Evolutionary conservation across 2,329 filamentous ascomycete genomes (phyloP).

Genomic region (Dothistroma septosporum): DNA sequence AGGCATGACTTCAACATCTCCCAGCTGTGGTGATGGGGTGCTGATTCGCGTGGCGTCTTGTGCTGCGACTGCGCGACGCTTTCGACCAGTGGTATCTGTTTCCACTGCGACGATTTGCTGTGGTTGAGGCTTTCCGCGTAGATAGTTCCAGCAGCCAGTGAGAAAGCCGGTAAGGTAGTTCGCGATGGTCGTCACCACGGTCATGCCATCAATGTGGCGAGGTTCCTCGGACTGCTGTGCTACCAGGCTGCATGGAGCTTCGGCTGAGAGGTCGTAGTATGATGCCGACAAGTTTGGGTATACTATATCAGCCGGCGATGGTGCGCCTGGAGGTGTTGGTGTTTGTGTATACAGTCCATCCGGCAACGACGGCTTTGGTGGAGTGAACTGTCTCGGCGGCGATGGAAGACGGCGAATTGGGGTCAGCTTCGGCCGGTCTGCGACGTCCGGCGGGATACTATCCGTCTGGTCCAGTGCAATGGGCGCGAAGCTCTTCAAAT

Average conservation of each 20-base stretch:
- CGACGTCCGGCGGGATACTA: background rate
- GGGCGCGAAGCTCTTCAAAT: background rate
- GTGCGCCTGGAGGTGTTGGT: background rate
- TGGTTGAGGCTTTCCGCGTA: constrained; percentile 5
- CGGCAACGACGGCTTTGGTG: background rate
- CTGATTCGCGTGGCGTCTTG: constrained; percentile 6
- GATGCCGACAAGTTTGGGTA: background rate
- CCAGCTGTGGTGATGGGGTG: constrained; percentile 4
- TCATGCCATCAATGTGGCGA: background rate
- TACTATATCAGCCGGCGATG: background rate
- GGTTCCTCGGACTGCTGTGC: background rate
- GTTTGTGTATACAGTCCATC: background rate
- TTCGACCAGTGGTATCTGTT: constrained; percentile 10
- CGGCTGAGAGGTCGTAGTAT: background rate
- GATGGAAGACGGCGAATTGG: background rate
- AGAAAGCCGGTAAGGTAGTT: background rate
- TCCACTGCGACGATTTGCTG: constrained; percentile 18
- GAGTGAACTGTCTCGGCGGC: background rate
- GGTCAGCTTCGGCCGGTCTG: background rate
- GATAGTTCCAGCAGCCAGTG: background rate
- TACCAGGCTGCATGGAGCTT: too few relatives aligned
- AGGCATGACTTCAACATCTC: constrained; percentile 2
- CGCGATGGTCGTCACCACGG: background rate
- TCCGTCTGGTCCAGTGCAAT: background rate
- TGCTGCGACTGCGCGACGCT: constrained; percentile 19